A percentile compares a stretch with the other conserved stretches of the same genome.
Conservation (phyloP, 2,329 filamentous ascomycete genomes). For the Talaromyces pinophilus region DNA sequence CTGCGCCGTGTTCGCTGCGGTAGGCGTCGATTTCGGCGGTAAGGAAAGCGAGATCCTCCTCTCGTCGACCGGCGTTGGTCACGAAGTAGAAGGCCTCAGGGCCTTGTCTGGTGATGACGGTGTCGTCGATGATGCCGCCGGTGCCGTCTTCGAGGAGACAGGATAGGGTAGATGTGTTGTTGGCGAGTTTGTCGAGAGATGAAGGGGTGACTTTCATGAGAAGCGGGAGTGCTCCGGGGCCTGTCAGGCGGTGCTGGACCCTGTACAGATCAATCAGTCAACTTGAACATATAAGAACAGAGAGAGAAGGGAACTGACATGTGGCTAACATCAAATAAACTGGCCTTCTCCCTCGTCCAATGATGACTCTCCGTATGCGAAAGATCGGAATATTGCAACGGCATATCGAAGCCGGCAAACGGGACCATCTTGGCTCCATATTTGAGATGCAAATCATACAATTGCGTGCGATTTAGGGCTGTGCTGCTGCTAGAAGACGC, state of each 20-base stretch:
- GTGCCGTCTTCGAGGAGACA: slow-evolving; percentile 74
- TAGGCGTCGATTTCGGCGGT: slow-evolving; percentile 66
- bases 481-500: slow-evolving; percentile 34
- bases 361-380: slow-evolving; percentile 82
- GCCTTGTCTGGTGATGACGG: slow-evolving; percentile 79
- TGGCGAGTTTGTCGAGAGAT: slow-evolving; percentile 63
- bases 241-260: slow-evolving; percentile 80
- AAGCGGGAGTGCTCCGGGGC: slow-evolving; percentile 76
- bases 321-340: slow-evolving; percentile 93
- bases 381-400: slow-evolving; percentile 78
- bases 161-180: slow-evolving; percentile 78
- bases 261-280: slow-evolving; percentile 35
- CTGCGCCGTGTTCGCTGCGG: slow-evolving; percentile 54
- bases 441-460: slow-evolving; percentile 76
- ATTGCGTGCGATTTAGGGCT: slow-evolving; percentile 57
- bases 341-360: slow-evolving; percentile 85
- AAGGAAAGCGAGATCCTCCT: slow-evolving; percentile 83
- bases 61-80: slow-evolving; percentile 87
- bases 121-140: slow-evolving; percentile 94
- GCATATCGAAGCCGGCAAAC: slow-evolving; percentile 94
- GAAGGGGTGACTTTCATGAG: slow-evolving; percentile 83
- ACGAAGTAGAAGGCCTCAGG: slow-evolving; percentile 84
- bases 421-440: slow-evolving; percentile 91
- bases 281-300: not conserved
- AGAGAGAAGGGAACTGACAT: slow-evolving; percentile 64